Evolutionary conservation across 495 filamentous ascomycete species (phyloP).

Genomic region (Hypoxylon trugodes): DNA sequence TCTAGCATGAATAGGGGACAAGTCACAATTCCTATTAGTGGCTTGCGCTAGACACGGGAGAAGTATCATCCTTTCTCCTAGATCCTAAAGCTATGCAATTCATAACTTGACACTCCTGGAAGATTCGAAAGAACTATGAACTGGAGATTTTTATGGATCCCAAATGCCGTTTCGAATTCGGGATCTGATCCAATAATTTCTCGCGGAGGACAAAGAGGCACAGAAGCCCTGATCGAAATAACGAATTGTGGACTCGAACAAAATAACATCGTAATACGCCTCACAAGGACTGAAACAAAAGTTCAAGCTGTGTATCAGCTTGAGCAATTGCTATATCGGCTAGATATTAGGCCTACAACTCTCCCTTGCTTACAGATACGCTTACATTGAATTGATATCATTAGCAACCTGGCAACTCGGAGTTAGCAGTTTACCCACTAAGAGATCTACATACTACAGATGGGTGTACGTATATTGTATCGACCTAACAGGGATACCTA

Average conservation of each 20-base stretch:
- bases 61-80: constrained; percentile 17
- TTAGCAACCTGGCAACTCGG: constrained; percentile 22
- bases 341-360: neutral
- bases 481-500: too few relatives aligned
- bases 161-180: constrained; percentile 24
- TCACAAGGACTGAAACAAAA: too few relatives aligned
- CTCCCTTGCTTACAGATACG: constrained; percentile 12
- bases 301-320: neutral
- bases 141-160: constrained; percentile 23
- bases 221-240: neutral
- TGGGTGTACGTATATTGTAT: neutral
- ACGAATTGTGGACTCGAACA: constrained; percentile 8
- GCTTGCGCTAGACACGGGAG: constrained; percentile 9
- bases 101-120: neutral
- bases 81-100: constrained; percentile 1
- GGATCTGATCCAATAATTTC: constrained; percentile 5
- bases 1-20: too few relatives aligned
- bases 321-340: neutral
- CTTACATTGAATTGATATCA: constrained; percentile 1
- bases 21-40: too few relatives aligned
- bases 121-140: constrained; percentile 17
- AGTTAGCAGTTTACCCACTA: constrained; percentile 26
- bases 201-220: neutral
- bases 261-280: too few relatives aligned
- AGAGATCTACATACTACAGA: neutral